A percentile compares a stretch with the other conserved stretches of the same genome.
Conservation (phyloP, 306 rosid genomes). For the peach (Prunus persica) region Prunus_persica_NCBIv2 NC_034009.1:8491501-8492000, state of each 20-base stretch:
- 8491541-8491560: constrained; percentile 71
- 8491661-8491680: constrained; percentile 73
- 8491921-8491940: constrained; percentile 91
- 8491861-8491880: constrained; percentile 97
- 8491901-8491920: constrained; percentile 96
- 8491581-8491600: constrained; percentile 83
- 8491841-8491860: constrained; percentile 45
- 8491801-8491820: constrained; percentile 93
- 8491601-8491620: constrained; percentile 88
- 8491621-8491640: constrained; percentile 73
- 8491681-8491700: constrained; percentile 14
- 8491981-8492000: constrained; percentile 87
- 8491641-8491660: constrained; percentile 94
- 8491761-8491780: constrained; percentile 99
- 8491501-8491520: constrained; percentile 81
- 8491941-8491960: constrained; percentile 63
- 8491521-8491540: constrained; percentile 85
- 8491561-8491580: constrained; percentile 81
- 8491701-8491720: neutral
- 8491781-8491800: constrained; percentile 96
- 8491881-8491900: constrained; percentile 93
- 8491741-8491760: constrained; percentile 24
- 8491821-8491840: constrained; percentile 58
- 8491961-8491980: constrained; percentile 69
- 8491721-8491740: constrained; percentile 11